A percentile compares a stretch with the other conserved stretches of the same genome.
Evolutionary conservation across 805 yeast genomes (phyloP).

Genomic region (Saccharomycopsis sp.): DNA sequence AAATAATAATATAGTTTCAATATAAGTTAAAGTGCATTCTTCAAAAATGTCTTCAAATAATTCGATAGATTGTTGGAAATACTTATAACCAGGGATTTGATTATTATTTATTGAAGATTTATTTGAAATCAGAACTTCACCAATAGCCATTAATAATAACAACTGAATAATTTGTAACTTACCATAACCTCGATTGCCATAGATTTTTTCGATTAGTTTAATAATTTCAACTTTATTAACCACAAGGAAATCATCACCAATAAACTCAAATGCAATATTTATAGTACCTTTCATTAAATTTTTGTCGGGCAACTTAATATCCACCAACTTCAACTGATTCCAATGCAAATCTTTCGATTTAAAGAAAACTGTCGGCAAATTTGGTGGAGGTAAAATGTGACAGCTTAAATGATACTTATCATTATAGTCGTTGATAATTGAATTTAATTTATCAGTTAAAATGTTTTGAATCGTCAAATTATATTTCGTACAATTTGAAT

Average conservation of each 20-base stretch:
- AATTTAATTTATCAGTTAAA: slow-evolving; percentile 5
- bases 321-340: background rate
- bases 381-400: slow-evolving; percentile 3
- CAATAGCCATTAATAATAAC: slow-evolving; percentile 8
- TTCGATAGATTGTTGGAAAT: slow-evolving; percentile 9
- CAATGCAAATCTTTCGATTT: slow-evolving; percentile 9
- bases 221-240: background rate
- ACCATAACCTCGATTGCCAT: background rate
- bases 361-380: slow-evolving; percentile 8
- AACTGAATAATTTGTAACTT: slow-evolving; percentile 6
- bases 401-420: background rate
- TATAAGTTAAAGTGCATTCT: slow-evolving; percentile 7
- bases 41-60: slow-evolving; percentile 14
- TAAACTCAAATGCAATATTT: background rate
- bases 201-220: slow-evolving; percentile 1
- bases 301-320: slow-evolving; percentile 7
- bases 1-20: slow-evolving; percentile 14
- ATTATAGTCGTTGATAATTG: background rate
- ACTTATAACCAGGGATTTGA: slow-evolving; percentile 9
- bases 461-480: slow-evolving; percentile 10
- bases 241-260: slow-evolving; percentile 11
- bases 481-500: slow-evolving; percentile 13
- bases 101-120: background rate
- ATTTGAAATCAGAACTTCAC: slow-evolving; percentile 4
- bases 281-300: background rate